Conservation (phyloP, 169 alveolate genomes). For the Besnoitia besnoiti region DNA sequence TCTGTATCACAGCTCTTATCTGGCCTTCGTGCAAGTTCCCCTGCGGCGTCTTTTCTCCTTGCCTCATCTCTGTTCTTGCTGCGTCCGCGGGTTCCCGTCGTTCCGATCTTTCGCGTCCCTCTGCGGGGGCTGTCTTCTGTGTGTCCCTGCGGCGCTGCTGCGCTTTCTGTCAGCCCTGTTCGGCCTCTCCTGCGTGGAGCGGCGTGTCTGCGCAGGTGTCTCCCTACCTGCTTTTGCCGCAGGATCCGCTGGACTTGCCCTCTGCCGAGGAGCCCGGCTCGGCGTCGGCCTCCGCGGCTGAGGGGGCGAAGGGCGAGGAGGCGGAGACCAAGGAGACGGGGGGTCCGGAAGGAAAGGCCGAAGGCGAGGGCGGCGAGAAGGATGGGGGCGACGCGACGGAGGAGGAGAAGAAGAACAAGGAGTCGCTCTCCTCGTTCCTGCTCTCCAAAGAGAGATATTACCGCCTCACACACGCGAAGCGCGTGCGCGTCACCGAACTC, state of each 20-base stretch:
- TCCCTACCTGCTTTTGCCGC: background rate
- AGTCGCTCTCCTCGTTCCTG: conserved; percentile 43
- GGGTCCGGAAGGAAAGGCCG: background rate
- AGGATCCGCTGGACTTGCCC: background rate
- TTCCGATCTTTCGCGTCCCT: background rate
- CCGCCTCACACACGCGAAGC: conserved; percentile 89
- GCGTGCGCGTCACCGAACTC: conserved; percentile 80
- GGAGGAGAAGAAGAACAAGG: background rate
- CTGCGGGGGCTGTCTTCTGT: background rate
- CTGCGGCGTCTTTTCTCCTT: too few species aligned
- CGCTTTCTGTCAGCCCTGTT: background rate
- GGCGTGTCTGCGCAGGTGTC: background rate
- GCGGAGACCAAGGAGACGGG: background rate
- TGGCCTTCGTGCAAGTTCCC: too few species aligned
- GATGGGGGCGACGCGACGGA: background rate
- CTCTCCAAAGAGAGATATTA: conserved; percentile 81
- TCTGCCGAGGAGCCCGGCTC: background rate
- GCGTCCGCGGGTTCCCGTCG: background rate
- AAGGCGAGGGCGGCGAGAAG: background rate
- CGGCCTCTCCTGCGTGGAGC: background rate
- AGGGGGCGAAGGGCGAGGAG: background rate
- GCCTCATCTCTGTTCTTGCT: background rate
- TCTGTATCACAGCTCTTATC: too few species aligned
- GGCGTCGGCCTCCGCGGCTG: background rate
- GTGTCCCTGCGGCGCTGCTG: background rate